Base-by-base conservation (phyloP, 1,284 basidiomycete species). In the Meira nashicola region DNA sequence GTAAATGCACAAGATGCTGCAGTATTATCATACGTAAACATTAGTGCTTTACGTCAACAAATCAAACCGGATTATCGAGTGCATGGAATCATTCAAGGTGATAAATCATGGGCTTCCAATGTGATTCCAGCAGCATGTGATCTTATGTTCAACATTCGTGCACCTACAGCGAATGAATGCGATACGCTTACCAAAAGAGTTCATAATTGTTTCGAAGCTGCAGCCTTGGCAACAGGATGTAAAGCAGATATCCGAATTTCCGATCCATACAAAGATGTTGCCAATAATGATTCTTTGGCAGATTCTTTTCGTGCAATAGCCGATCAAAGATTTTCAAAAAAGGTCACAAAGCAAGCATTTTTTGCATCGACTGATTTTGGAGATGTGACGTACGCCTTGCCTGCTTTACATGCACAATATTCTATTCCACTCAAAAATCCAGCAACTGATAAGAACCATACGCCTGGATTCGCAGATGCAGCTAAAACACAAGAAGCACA, bases 1-100 rank as follows among this genome's bases (percentile, higher is more conserved):
- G 83, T 84, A 60, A 92, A 92, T 73, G 89, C 90, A 4, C 83
- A 89, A 44, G 90, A 91, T 76, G 90, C 89, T 0, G 89, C 87
- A 1, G 87, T 90, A 68, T 79, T 89, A 15, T 87, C 89, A 44
- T 92, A 92, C 78, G 84, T 84, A 8, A 83, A 83, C 58, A 82
- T 92, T 48, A 86, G 88, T 9, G 85, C 85, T 1, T 81, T 92
- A 47, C 83, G 90, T 14, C 89, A 89, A 76, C 87, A 89, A 78
- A 83, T 86, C 51, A 83, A 83, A 64, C 85, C 86, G 0, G 83
- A 82, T 0, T 81, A 84, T 65, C 4, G 80, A n/a, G 78, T 81
- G 1, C 80, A 81, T 61, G 77, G 74, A 37, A 71, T 76, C 53
- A 80, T 82, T 60, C 61, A 69, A 39, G 80, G 79, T 55, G 28